Percentiles rank a stretch among this genome's conserved stretches.
Evolutionary conservation across 345 rosid species (phyloP).

Genomic region (Leavenworthia alabamica): DNA sequence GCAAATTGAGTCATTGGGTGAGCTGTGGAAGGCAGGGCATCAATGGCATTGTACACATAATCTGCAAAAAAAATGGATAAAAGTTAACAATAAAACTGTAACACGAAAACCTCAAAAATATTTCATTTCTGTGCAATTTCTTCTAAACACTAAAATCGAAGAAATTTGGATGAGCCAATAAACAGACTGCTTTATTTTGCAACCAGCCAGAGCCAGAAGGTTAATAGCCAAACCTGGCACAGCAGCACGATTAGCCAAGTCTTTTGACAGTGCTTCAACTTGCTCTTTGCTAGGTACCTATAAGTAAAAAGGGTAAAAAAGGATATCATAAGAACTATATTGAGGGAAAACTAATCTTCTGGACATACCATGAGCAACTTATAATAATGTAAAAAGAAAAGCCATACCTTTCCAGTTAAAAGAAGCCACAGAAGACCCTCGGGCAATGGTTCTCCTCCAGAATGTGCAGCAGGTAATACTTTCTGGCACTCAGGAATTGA

Average conservation of each 20-base stretch:
- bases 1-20: constrained; percentile 99
- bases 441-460: constrained; percentile 92
- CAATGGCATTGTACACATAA: constrained; percentile 83
- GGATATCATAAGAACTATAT: neutral
- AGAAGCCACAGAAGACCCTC: constrained; percentile 99
- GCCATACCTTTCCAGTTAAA: constrained; percentile 88
- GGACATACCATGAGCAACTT: neutral
- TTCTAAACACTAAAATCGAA: neutral
- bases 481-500: constrained; percentile 98
- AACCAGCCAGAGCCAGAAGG: neutral
- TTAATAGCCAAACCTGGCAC: constrained; percentile 63
- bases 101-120: neutral
- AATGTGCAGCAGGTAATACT: constrained; percentile 73
- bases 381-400: neutral
- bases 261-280: constrained; percentile 77
- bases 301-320: constrained; percentile 3
- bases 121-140: neutral
- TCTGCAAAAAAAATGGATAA: constrained; percentile 39
- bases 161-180: neutral
- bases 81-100: too few relatives aligned
- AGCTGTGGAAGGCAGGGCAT: constrained; percentile 79
- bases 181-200: neutral
- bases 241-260: constrained; percentile 68
- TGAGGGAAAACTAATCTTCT: neutral
- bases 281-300: constrained; percentile 84